Percentiles rank a stretch among this genome's conserved stretches.
Evolutionary conservation across 2,329 filamentous ascomycete species (phyloP).

Genomic region (Aspergillus chevalieri): DNA sequence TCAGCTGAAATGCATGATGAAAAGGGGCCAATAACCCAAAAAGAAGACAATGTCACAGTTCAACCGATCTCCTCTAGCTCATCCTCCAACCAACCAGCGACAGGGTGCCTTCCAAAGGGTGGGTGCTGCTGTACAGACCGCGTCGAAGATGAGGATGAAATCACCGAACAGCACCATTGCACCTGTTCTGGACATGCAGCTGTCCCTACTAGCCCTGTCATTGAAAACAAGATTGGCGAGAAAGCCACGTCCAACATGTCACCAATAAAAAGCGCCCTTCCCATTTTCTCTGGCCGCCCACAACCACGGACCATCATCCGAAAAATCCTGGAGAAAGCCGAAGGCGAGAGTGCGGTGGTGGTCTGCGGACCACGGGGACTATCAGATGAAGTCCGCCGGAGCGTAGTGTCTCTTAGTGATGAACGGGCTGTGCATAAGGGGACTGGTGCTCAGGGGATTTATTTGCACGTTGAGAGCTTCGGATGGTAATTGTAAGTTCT

Average conservation of each 20-base stretch:
- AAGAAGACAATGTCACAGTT: slow-evolving; percentile 20
- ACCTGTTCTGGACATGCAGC: slow-evolving; percentile 28
- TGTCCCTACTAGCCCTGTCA: not conserved
- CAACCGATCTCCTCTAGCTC: slow-evolving; percentile 10
- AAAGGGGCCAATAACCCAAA: slow-evolving; percentile 1
- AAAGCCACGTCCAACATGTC: not conserved
- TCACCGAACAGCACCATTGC: slow-evolving; percentile 28
- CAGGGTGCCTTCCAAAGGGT: slow-evolving; percentile 21
- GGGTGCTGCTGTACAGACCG: slow-evolving; percentile 47
- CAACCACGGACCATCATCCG: slow-evolving; percentile 47
- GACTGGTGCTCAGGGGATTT: slow-evolving; percentile 60
- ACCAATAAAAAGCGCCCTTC: slow-evolving; percentile 4
- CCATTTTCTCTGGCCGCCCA: slow-evolving; percentile 48
- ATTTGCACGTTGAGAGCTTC: slow-evolving; percentile 55
- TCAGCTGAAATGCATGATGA: not conserved
- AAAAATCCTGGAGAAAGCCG: slow-evolving; percentile 51
- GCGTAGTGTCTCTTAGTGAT: slow-evolving; percentile 53
- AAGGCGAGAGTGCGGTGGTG: slow-evolving; percentile 58
- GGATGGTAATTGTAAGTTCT: slow-evolving; percentile 29
- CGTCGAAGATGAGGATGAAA: slow-evolving; percentile 42
- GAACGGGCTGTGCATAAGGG: slow-evolving; percentile 63
- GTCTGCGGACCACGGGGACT: slow-evolving; percentile 56
- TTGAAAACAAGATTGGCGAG: not conserved
- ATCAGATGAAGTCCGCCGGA: slow-evolving; percentile 50
- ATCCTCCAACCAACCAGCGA: slow-evolving; percentile 1